A percentile compares a stretch with the other conserved stretches of the same genome.
Evolutionary conservation across 805 yeast species (phyloP).

Genomic region (Yarrowia sp.): DNA sequence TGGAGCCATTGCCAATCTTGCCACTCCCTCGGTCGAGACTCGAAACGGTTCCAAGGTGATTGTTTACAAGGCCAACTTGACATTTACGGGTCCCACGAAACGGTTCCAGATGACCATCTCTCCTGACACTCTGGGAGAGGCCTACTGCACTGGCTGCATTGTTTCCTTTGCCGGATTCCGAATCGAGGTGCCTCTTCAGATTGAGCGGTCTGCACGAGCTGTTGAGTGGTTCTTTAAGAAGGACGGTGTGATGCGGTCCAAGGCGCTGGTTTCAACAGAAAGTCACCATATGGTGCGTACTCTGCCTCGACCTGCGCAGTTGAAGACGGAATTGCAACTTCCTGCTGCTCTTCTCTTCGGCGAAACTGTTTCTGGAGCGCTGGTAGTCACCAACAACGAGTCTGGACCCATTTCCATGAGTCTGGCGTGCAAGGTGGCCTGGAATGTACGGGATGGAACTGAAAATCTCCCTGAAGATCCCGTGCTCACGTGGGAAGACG

Average conservation of each 20-base stretch:
- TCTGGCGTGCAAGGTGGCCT: constrained; percentile 26
- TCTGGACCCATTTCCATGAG: constrained; percentile 31
- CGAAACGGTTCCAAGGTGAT: constrained; percentile 13
- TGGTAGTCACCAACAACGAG: constrained; percentile 33
- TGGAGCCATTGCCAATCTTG: not conserved
- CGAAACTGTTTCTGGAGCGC: constrained; percentile 30
- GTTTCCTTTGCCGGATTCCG: not conserved
- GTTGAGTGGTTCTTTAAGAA: constrained; percentile 1
- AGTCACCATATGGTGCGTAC: constrained; percentile 25
- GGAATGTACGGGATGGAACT: not conserved
- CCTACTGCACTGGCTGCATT: constrained; percentile 20
- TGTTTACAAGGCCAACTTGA: constrained; percentile 18
- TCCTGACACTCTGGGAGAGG: constrained; percentile 3
- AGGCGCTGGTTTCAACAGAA: constrained; percentile 21
- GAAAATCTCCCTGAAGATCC: not conserved
- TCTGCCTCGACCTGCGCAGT: constrained; percentile 37
- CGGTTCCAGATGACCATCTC: constrained; percentile 12
- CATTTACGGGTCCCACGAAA: not conserved
- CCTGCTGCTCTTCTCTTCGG: constrained; percentile 32
- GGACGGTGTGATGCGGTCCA: constrained; percentile 17
- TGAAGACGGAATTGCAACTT: constrained; percentile 29
- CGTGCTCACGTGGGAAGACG: not conserved
- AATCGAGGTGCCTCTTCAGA: constrained; percentile 18
- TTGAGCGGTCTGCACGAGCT: not conserved
- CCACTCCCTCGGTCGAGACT: not conserved